Evolutionary conservation across 1,284 basidiomycete genomes (phyloP), one percentile per base, ranked within the genome.

Genomic region (Puccinia horiana): DNA sequence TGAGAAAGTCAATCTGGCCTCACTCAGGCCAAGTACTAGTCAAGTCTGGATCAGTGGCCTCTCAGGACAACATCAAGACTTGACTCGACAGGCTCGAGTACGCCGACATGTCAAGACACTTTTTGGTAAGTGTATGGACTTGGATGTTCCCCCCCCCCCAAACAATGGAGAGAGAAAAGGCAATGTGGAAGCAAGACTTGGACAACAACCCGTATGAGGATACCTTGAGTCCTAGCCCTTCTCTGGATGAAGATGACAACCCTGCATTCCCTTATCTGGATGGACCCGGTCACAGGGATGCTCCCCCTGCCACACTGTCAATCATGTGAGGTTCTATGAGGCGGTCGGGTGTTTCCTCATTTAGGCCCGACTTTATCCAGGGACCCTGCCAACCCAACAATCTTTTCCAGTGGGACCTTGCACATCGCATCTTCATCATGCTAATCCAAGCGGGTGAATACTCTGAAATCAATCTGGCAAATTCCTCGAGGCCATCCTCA

Each of bases 291-390:
- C 69, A 81, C 47, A 42, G 23, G 29, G 32, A 81, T 4, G 69
- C 72, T 11, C 61, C 72, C 20, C n/a, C 80, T 2, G 56, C 72
- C 6, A 63, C 70, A 37, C 61, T 81, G 23, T 44, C 54, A 23
- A 81, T 81, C 72, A 81, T 75, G 42, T 81, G 80, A 72, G 42
- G 61, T 4, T 29, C 56, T 35, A 81, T 81, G 80, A 52, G 47
- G 47, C 12, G n/a, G 26, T 42, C 29, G 29, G 80, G 80, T 56
- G 42, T 81, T 11, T 35, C 40, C 1, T 72, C 58, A 65, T 81
- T 81, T 37, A 29, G 61, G 32, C 80, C 80, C 32, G 80, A 81
- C 80, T 58, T 81, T 16, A 29, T 23, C n/a, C 49, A 35, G 52
- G 37, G 73, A 8, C 35, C 3, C 23, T 35, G 26, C n/a, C 20